Percentiles rank a stretch among this genome's conserved stretches.
Evolutionary conservation across 805 yeast species (phyloP).

Genomic region (Saturnispora serradocipensis): DNA sequence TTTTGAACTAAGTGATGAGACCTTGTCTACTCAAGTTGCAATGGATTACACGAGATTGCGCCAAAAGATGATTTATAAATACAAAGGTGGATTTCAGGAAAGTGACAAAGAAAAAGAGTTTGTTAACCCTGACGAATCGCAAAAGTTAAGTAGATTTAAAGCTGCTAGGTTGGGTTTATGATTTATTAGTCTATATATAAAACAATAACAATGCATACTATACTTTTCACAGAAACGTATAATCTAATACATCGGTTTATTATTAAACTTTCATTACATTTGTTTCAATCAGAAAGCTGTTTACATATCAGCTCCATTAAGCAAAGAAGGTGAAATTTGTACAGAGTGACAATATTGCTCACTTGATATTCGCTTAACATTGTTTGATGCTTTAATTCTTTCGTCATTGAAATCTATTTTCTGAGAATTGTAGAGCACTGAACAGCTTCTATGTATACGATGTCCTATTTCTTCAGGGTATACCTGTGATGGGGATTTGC

Average conservation of each 20-base stretch:
- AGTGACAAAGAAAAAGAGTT: constrained; percentile 43
- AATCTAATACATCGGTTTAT: background rate
- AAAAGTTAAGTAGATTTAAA: constrained; percentile 56
- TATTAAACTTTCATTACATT: background rate
- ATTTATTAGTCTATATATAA: background rate
- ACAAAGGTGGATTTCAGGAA: constrained; percentile 38
- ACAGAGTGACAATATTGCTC: constrained; percentile 16
- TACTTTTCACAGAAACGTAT: background rate
- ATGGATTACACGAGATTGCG: constrained; percentile 49
- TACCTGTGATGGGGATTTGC: background rate
- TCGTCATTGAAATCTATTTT: constrained; percentile 11
- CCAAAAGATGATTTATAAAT: constrained; percentile 36
- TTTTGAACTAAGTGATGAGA: constrained; percentile 24
- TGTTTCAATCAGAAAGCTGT: constrained; percentile 10
- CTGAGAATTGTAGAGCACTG: constrained; percentile 18
- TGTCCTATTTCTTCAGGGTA: background rate
- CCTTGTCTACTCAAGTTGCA: constrained; percentile 39
- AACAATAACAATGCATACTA: background rate
- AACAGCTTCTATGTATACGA: background rate
- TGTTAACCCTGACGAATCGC: constrained; percentile 57
- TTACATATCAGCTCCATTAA: constrained; percentile 21
- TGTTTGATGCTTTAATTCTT: background rate
- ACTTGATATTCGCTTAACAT: constrained; percentile 14
- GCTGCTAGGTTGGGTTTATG: constrained; percentile 36
- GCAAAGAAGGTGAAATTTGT: constrained; percentile 24